These are phyloP conservation scores for Porodaedalea pini DNA, from an alignment of 1,284 basidiomycete genomes.

Conservation along the genomic window DNA sequence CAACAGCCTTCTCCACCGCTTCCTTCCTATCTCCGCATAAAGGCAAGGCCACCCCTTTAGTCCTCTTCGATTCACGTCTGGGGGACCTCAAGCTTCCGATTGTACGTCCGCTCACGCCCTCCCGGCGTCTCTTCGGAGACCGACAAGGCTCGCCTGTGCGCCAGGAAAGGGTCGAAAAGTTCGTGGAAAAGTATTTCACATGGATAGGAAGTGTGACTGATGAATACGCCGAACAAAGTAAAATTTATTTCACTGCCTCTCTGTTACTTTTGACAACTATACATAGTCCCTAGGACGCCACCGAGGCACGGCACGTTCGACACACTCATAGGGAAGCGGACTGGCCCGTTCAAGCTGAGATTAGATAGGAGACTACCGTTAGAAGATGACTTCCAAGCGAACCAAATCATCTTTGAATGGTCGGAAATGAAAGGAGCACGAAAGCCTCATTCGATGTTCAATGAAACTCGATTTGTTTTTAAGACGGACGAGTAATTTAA, in stretches of 20 bases:
- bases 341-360: slow-evolving; percentile 3
- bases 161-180: slow-evolving; percentile 10
- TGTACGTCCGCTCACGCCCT: slow-evolving; percentile 33
- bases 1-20: slow-evolving; percentile 39
- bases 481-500: background rate
- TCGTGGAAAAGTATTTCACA: slow-evolving; percentile 40
- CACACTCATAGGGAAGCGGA: background rate
- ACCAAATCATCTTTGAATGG: slow-evolving; percentile 4
- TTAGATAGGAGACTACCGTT: background rate
- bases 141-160: background rate
- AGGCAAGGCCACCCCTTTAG: slow-evolving; percentile 34
- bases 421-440: background rate
- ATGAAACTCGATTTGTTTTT: background rate
- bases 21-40: slow-evolving; percentile 31
- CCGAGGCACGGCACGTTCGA: slow-evolving; percentile 10
- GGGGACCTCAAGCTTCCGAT: slow-evolving; percentile 54
- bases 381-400: background rate
- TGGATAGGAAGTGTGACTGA: slow-evolving; percentile 31
- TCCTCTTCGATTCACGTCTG: slow-evolving; percentile 61
- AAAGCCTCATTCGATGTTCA: background rate
- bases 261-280: background rate
- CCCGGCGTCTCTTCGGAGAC: slow-evolving; percentile 35
- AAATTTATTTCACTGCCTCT: background rate
- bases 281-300: slow-evolving; percentile 5
- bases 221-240: slow-evolving; percentile 2